These are phyloP conservation scores for Cystobasidium sp. DNA, from an alignment of 1,284 basidiomycete genomes.

Conservation along the genomic window DNA sequence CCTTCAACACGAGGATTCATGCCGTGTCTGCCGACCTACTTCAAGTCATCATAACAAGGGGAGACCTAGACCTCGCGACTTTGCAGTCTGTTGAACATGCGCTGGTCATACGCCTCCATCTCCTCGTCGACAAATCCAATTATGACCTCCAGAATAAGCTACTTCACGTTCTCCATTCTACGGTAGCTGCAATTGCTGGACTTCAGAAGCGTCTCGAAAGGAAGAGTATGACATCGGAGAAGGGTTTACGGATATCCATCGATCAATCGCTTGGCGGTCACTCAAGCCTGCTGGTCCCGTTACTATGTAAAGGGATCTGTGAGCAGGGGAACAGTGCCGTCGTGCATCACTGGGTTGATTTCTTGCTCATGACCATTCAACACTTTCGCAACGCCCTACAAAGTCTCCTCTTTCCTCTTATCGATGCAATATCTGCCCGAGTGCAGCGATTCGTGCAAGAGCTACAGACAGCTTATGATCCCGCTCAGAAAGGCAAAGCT, in stretches of 20 bases:
- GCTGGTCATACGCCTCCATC: conserved; percentile 75
- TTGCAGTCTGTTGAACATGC: conserved; percentile 71
- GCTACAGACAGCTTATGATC: conserved; percentile 56
- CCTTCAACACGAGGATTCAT: conserved; percentile 70
- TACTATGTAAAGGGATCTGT: conserved; percentile 79
- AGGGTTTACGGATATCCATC: conserved; percentile 3
- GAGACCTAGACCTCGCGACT: conserved; percentile 68
- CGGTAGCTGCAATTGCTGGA: conserved; percentile 60
- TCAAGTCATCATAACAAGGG: conserved; percentile 77
- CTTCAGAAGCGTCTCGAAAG: conserved; percentile 28
- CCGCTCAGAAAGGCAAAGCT: conserved; percentile 57
- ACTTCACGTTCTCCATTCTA: conserved; percentile 84
- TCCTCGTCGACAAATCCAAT: conserved; percentile 69
- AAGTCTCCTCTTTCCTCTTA: conserved; percentile 73
- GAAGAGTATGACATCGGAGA: conserved; percentile 31
- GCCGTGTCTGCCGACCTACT: conserved; percentile 77
- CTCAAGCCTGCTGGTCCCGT: conserved; percentile 70
- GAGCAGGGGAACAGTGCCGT: conserved; percentile 72
- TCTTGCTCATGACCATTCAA: conserved; percentile 85
- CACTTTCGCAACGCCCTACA: conserved; percentile 75
- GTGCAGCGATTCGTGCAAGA: conserved; percentile 67
- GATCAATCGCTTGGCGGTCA: conserved; percentile 38
- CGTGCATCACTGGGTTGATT: conserved; percentile 94
- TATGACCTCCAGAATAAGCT: conserved; percentile 90
- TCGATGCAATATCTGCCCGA: conserved; percentile 78